A percentile compares a stretch with the other conserved stretches of the same genome.
phyloP scores from a whole-genome alignment of 345 rosid species.

The Diplotaxis tenuifolia region DNA sequence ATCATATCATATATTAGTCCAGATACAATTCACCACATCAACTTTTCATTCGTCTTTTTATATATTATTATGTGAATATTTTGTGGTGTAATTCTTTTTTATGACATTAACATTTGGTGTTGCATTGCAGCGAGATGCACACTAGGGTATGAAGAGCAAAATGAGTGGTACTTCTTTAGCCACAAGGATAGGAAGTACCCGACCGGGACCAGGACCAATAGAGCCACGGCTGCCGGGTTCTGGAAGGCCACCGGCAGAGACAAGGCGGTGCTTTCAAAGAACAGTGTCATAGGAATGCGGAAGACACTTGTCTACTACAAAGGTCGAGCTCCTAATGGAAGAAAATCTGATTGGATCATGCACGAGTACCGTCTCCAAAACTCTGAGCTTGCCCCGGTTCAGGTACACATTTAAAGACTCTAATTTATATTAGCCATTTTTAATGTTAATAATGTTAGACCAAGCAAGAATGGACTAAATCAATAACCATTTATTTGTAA shows the following conservation, averaged over 20 bases:
- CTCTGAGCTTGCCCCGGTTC: constrained; percentile 62
- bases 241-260: constrained; percentile 99
- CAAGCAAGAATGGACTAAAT: neutral
- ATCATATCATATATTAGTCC: neutral
- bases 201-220: constrained; percentile 83
- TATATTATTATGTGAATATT: neutral
- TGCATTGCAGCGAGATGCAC: constrained; percentile 65
- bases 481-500: neutral
- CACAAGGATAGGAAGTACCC: constrained; percentile 97
- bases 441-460: neutral
- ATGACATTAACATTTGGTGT: constrained; percentile 8
- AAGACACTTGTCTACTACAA: constrained; percentile 90
- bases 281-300: constrained; percentile 81
- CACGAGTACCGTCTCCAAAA: constrained; percentile 92
- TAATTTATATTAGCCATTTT: neutral
- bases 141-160: constrained; percentile 77
- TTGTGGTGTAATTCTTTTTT: neutral
- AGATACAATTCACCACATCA: constrained; percentile 3
- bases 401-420: constrained; percentile 41
- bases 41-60: neutral
- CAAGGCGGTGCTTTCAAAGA: constrained; percentile 80
- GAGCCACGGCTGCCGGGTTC: constrained; percentile 91
- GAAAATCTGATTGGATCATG: constrained; percentile 92
- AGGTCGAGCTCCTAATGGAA: constrained; percentile 94
- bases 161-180: constrained; percentile 96